Conservation (phyloP, 805 yeast genomes). For the Candida stauntonica region DNA sequence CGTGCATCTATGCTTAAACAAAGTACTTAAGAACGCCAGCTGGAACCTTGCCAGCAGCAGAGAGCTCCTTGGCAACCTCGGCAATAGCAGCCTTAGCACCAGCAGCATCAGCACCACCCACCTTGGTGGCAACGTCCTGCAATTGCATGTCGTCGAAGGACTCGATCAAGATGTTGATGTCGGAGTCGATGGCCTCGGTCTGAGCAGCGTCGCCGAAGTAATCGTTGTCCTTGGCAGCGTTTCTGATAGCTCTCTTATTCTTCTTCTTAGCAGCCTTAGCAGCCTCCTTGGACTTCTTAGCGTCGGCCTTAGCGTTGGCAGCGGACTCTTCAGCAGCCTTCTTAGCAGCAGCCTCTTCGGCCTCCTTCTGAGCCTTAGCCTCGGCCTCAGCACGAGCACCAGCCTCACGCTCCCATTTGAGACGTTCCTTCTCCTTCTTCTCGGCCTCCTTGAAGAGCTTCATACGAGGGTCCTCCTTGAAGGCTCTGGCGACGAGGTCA, state of each 20-base stretch:
- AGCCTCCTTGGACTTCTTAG: constrained; percentile 94
- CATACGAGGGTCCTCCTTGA: constrained; percentile 91
- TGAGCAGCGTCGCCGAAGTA: constrained; percentile 79
- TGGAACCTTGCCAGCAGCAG: constrained; percentile 51
- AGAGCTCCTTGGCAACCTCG: constrained; percentile 50
- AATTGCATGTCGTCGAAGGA: constrained; percentile 75
- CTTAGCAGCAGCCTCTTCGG: constrained; percentile 79
- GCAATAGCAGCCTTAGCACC: constrained; percentile 55
- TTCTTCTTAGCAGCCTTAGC: constrained; percentile 91
- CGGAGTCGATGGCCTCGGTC: constrained; percentile 68
- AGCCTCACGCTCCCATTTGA: constrained; percentile 97
- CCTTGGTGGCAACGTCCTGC: constrained; percentile 66
- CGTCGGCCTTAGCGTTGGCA: constrained; percentile 62
- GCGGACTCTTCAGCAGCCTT: constrained; percentile 73
- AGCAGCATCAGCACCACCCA: constrained; percentile 44
- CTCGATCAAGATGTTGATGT: constrained; percentile 75
- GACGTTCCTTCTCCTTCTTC: constrained; percentile 88
- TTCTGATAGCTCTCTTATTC: constrained; percentile 85
- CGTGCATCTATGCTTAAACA: constrained; percentile 17
- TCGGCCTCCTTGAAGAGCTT: constrained; percentile 89
- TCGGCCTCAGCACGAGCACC: constrained; percentile 97
- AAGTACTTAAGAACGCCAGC: constrained; percentile 53
- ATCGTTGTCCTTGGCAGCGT: constrained; percentile 72
- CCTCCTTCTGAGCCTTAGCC: constrained; percentile 81
- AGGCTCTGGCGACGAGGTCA: constrained; percentile 83